phyloP scores from a whole-genome alignment of 2,329 filamentous ascomycete genomes.

The Boeremia lycopersici region DNA sequence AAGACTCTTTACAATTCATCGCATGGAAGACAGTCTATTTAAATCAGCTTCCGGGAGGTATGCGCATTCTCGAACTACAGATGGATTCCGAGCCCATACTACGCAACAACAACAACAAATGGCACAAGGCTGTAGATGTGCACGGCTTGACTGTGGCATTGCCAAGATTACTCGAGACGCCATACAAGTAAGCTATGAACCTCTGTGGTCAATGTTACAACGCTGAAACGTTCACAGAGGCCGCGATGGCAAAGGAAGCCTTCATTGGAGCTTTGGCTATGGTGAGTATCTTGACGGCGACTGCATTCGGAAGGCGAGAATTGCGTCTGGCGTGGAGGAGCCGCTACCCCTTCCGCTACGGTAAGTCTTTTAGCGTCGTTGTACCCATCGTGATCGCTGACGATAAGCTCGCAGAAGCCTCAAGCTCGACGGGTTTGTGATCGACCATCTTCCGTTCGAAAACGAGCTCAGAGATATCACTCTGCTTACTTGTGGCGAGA shows the following conservation, averaged over 20 bases:
- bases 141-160: slow-evolving; percentile 27
- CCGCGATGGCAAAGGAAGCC: slow-evolving; percentile 34
- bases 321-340: slow-evolving; percentile 31
- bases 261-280: slow-evolving; percentile 35
- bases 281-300: slow-evolving; percentile 44
- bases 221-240: slow-evolving; percentile 26
- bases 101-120: slow-evolving; percentile 24
- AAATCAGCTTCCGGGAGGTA: slow-evolving; percentile 25
- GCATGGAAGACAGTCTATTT: slow-evolving; percentile 41
- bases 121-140: slow-evolving; percentile 31
- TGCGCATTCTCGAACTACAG: slow-evolving; percentile 34
- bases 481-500: slow-evolving; percentile 31
- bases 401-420: slow-evolving; percentile 21
- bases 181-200: slow-evolving; percentile 28
- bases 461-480: slow-evolving; percentile 31
- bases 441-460: slow-evolving; percentile 41
- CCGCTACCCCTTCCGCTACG: slow-evolving; percentile 28
- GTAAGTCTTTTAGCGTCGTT: slow-evolving; percentile 7
- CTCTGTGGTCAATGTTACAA: background rate
- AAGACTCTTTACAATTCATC: slow-evolving; percentile 33
- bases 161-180: slow-evolving; percentile 20
- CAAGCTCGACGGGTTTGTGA: slow-evolving; percentile 42
- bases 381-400: background rate
- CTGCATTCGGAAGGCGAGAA: slow-evolving; percentile 42
- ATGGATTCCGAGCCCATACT: slow-evolving; percentile 37